phyloP scores from a whole-genome alignment of 1,284 basidiomycete species.

The Pseudozyma pruni region DNA sequence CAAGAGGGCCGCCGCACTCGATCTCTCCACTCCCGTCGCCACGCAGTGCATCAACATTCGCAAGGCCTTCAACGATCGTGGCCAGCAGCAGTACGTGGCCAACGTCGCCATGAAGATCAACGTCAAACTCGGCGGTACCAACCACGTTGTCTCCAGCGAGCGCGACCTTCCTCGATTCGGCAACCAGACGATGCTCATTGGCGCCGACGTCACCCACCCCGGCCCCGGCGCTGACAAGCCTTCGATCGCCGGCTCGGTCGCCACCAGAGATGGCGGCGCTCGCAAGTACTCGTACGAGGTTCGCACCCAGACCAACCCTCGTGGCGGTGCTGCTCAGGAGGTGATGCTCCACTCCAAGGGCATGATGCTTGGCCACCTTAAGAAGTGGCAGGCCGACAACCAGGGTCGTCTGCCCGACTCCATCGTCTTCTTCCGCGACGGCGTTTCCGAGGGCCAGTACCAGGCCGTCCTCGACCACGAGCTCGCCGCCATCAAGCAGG shows the following conservation, averaged over 20 bases:
- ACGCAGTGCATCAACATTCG: constrained; percentile 61
- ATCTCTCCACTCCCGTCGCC: constrained; percentile 65
- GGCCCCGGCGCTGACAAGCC: constrained; percentile 68
- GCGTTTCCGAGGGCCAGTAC: constrained; percentile 71
- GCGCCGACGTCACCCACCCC: constrained; percentile 66
- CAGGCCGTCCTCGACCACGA: constrained; percentile 69
- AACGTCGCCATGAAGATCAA: constrained; percentile 68
- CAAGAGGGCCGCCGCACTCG: constrained; percentile 68
- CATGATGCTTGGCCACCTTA: constrained; percentile 50
- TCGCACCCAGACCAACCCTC: constrained; percentile 69
- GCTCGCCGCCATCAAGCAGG: constrained; percentile 66
- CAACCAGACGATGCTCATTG: constrained; percentile 69
- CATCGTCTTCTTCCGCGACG: constrained; percentile 70
- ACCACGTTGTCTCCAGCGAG: constrained; percentile 52
- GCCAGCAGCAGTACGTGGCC: constrained; percentile 69
- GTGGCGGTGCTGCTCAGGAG: constrained; percentile 61
- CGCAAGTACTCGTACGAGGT: constrained; percentile 68
- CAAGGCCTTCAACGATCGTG: constrained; percentile 55
- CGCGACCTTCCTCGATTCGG: constrained; percentile 59
- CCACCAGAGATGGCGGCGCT: constrained; percentile 68
- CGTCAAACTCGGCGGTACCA: constrained; percentile 71
- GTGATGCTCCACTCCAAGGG: constrained; percentile 63
- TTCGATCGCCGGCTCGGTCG: constrained; percentile 70
- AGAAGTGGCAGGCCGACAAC: constrained; percentile 50
- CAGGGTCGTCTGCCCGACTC: constrained; percentile 66